Evolutionary conservation across 2,329 filamentous ascomycete genomes (phyloP), one percentile per base, ranked within the genome.

Genomic region (Dothiorella sarmentorum): DNA sequence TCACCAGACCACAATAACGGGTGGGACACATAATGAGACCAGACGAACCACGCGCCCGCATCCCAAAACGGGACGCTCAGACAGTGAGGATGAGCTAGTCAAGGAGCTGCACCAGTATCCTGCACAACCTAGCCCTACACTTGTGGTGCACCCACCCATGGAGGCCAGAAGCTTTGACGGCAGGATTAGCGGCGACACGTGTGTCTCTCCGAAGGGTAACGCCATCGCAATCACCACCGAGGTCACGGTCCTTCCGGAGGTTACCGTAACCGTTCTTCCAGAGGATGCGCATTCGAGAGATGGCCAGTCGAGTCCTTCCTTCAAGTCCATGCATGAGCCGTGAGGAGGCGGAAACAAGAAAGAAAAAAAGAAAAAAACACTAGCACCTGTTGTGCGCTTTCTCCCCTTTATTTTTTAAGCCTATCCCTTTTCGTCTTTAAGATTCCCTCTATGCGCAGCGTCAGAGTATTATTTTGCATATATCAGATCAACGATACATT

Each of bases 51-150:
- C 29, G 29, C 44, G 56, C n/a, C 35, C 26, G 20, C 40, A n/a
- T n/a, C n/a, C n/a, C n/a, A n/a, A 49, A 4, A 51, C 33, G 35
- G 49, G 49, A 40, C 45, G 47, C 40, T 55, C 17, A 38, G 57
- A 59, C 38, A 47, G 40, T 31, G 57, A 59, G 26, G 57, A 59
- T 29, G 57, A 59, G 22, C 40, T 59, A 17, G 57, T 59, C 57
- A 59, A 59, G 22, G 47, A 59, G 9, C 35, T 58, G 17, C 15
- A 18, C 20, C 18, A 51, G 6, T 52, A 52, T 18, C 43, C 43
- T 15, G 35, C 56, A 2, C 56, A 24, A 27, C 27, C 56, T 27
- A 51, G 29, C 24, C 49, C 45, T 24, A 37, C 49, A 3, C 15
- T 10, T 38, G 15, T 53, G 29, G n/a, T 18, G 35, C 56, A 13